Evolutionary conservation across 2,329 filamentous ascomycete genomes (phyloP).

Genomic region (Colletotrichum simmondsii): DNA sequence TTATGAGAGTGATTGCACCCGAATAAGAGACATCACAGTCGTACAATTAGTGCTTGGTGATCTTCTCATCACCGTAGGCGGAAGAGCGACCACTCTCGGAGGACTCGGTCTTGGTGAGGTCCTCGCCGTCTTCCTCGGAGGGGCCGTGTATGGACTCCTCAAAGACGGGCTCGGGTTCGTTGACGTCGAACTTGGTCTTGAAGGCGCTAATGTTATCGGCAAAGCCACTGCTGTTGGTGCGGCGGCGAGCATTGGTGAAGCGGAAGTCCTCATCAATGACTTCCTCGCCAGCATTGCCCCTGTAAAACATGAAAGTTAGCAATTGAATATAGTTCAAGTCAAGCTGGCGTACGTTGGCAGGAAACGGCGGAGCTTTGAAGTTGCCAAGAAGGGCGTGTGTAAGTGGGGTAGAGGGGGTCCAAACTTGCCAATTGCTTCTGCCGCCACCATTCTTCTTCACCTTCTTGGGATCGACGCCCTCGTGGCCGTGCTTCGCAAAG

Average conservation of each 20-base stretch:
- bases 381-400: slow-evolving; percentile 7
- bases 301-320: slow-evolving; percentile 49
- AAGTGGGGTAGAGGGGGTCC: slow-evolving; percentile 30
- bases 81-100: slow-evolving; percentile 71
- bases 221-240: slow-evolving; percentile 88
- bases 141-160: slow-evolving; percentile 86
- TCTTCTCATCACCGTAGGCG: slow-evolving; percentile 60
- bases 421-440: slow-evolving; percentile 89
- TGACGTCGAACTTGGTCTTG: slow-evolving; percentile 96
- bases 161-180: slow-evolving; percentile 91
- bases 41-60: slow-evolving; percentile 36
- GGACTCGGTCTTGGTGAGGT: slow-evolving; percentile 65
- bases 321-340: not conserved
- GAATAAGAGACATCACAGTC: not conserved
- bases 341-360: not conserved
- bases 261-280: slow-evolving; percentile 85
- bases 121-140: slow-evolving; percentile 60
- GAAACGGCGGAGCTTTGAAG: not conserved
- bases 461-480: slow-evolving; percentile 87
- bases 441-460: slow-evolving; percentile 96
- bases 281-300: slow-evolving; percentile 88
- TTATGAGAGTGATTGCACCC: slow-evolving; percentile 9
- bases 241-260: slow-evolving; percentile 86
- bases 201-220: slow-evolving; percentile 79
- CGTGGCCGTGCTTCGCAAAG: slow-evolving; percentile 88